phyloP scores from a whole-genome alignment of 768 basidiomycete species.

The Leccinum pellstonianum region DNA sequence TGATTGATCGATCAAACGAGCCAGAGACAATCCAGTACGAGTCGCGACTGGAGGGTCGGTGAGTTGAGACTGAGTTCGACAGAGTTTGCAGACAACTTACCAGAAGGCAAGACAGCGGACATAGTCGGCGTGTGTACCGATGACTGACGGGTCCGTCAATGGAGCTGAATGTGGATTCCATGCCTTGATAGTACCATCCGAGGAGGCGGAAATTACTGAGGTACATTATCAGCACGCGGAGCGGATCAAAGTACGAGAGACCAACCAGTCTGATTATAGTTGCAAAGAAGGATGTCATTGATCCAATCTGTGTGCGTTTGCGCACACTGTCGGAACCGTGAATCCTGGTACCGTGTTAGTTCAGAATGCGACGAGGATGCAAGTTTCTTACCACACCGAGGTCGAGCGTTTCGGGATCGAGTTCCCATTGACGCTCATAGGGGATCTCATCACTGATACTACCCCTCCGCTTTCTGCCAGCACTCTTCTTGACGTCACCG shows the following conservation, averaged over 20 bases:
- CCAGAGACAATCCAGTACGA: slow-evolving; percentile 90
- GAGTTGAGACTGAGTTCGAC: slow-evolving; percentile 10
- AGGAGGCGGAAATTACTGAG: slow-evolving; percentile 87
- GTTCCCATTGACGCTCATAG: slow-evolving; percentile 78
- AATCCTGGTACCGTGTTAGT: slow-evolving; percentile 37
- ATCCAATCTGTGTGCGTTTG: slow-evolving; percentile 96
- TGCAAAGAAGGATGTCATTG: slow-evolving; percentile 90
- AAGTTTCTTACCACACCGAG: slow-evolving; percentile 46
- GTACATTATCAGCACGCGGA: slow-evolving; percentile 7
- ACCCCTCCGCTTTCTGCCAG: slow-evolving; percentile 34
- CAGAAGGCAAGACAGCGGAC: slow-evolving; percentile 77
- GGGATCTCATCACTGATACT: slow-evolving; percentile 40
- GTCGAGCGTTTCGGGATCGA: slow-evolving; percentile 54
- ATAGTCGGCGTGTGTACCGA: slow-evolving; percentile 84
- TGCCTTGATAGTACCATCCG: slow-evolving; percentile 90
- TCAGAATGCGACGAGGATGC: slow-evolving; percentile 1
- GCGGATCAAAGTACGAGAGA: slow-evolving; percentile 7
- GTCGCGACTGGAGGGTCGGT: slow-evolving; percentile 50
- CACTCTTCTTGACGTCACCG: slow-evolving; percentile 60
- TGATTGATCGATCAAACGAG: slow-evolving; percentile 91
- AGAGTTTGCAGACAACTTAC: slow-evolving; percentile 35
- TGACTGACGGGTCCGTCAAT: slow-evolving; percentile 57
- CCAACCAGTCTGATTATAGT: slow-evolving; percentile 84
- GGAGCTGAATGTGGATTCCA: slow-evolving; percentile 81
- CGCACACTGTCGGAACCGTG: slow-evolving; percentile 81